Base-by-base conservation (phyloP, 2,329 filamentous ascomycete species). In the Aspergillus arachidicola region DNA sequence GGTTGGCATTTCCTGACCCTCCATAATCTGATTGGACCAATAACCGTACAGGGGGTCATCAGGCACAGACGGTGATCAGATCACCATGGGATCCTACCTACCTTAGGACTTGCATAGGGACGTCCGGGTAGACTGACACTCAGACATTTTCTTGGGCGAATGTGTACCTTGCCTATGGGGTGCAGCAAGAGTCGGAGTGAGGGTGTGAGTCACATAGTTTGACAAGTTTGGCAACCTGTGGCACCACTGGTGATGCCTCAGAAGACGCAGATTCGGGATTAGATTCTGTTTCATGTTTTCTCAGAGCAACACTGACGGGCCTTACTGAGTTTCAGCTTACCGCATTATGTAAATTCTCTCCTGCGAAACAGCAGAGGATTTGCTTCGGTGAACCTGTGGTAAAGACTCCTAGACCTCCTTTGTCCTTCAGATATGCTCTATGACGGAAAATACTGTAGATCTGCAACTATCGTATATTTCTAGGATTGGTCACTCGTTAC, bases 401-500 rank as follows among this genome's bases (percentile, higher is more conserved):
- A 32, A 23, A n/a, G 10, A 12, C 30, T 38, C 51, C 51, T 34
- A 11, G 36, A 28, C 51, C 32, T 26, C 51, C n/a, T 21, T 38
- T 36, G n/a, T 55, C 23, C 51, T 55, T 36, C 51, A 55, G 21
- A 38, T 6, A 54, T 21, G 11, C 30, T 23, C 36, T 41, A 16
- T 32, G 21, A 16, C 51, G 34, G 51, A 54, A 10, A 21, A 54
- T 36, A 54, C 6, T 34, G 30, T 36, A 34, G 30, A 34, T 21
- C 51, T 54, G 51, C 19, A 7, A 36, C 51, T 36, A 54, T 55
- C 51, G 51, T 38, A 55, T 55, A 41, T 6, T 38, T 38, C 34
- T 21, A 55, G 21, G 32, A 41, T 55, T 55, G 34, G 51, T n/a
- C 51, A 26, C 51, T n/a, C 7, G 11, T 72, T 73, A 91, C 68